Conservation (phyloP, 2,329 filamentous ascomycete genomes). For the Pezicula neosporulosa region DNA sequence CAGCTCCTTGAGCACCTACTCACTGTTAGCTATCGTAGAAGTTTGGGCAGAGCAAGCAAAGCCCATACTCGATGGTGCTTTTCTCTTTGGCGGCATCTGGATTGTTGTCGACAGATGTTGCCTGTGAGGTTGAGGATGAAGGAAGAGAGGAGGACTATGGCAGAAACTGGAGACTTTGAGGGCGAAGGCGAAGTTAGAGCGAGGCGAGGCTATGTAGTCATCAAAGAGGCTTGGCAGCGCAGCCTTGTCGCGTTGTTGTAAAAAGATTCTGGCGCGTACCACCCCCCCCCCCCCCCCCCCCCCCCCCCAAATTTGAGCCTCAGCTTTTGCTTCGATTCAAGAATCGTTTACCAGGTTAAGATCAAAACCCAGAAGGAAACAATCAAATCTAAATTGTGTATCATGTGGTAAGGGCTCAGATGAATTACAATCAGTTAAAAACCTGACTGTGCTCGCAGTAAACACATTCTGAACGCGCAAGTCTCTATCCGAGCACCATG, state of each 20-base stretch:
- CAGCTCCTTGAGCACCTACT: constrained; percentile 40
- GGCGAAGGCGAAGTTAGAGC: constrained; percentile 4
- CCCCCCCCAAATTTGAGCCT: no score
- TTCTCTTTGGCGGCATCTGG: constrained; percentile 68
- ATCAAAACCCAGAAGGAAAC: not conserved
- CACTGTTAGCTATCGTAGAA: constrained; percentile 29
- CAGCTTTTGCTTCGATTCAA: no score
- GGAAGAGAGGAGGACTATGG: not conserved
- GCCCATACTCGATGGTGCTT: constrained; percentile 52
- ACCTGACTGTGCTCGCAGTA: constrained; percentile 51
- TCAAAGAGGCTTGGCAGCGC: not conserved
- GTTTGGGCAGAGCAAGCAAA: constrained; percentile 18
- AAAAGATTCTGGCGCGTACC: not conserved
- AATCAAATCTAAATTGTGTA: not conserved
- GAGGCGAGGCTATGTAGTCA: constrained; percentile 5
- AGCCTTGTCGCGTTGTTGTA: not conserved
- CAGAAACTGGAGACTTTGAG: constrained; percentile 12
- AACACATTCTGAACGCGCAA: constrained; percentile 97
- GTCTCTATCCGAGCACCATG: constrained; percentile 94
- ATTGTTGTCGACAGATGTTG: constrained; percentile 17
- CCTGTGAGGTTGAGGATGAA: constrained; percentile 4
- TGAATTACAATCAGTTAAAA: not conserved
- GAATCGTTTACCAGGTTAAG: not conserved
- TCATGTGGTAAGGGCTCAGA: constrained; percentile 25
- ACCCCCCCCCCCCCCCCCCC: no score